Base-by-base conservation (phyloP, 441 rosid species). In the Capsella rubella region DNA sequence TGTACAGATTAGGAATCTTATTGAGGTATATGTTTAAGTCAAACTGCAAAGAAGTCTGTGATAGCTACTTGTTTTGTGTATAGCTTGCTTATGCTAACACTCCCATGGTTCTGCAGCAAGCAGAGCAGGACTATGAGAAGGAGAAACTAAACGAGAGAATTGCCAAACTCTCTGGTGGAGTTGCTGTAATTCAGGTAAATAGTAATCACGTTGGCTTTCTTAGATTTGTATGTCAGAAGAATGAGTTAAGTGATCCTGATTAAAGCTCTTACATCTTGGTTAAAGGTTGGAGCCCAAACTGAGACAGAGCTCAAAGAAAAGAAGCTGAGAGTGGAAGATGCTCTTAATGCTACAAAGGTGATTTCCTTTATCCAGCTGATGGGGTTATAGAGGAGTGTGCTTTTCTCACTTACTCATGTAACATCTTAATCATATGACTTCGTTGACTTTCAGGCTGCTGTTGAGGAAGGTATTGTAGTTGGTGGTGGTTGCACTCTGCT, bases 241-340 rank as follows among this genome's bases (percentile, higher is more conserved):
- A 14, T 51, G 4, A 25, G 56, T 51, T 27, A 11, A 66, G 61
- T 18, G 64, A 32, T 67, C 13, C 39, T 59, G 51, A 49, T 16
- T 35, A 55, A 13, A 56, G 40, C 8, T 42, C 9, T 15, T 52
- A 35, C 18, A 18, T 35, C 5, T n/a, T 64, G 39, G 25, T 72
- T 35, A 3, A 70, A 94, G 97, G 99, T 94, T 70, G 98, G 98
- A 59, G 99, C 97, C 13, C 97, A 92, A 85, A 94, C 97, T 16
- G 99, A 90, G 82, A 92, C 97, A 3, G 99, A 94, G 83, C 95
- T 92, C 6, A 94, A 89, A 79, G 99, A 94, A 75, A 94, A 94
- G 90, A 92, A 90, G 79, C 67, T 92, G 78, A 90, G 97, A 71
- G 92, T 92, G 60, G 99, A 94, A 83, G 99, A 89, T 82, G 99